Conservation (phyloP, 768 basidiomycete genomes). For the Terana coerulea region DNA sequence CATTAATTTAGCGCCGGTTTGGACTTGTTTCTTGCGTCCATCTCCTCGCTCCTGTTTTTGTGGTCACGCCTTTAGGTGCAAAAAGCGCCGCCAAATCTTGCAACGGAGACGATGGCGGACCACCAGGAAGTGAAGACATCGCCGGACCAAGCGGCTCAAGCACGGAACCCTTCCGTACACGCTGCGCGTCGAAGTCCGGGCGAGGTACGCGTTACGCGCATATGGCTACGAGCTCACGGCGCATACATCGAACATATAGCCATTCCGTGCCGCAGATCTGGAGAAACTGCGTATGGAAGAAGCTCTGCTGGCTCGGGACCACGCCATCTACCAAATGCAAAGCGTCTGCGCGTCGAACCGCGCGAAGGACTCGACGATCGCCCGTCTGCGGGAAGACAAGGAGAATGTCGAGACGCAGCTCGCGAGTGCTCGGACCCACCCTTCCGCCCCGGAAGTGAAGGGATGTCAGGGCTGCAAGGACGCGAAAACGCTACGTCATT, state of each 20-base stretch:
- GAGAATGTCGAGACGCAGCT: conserved; percentile 31
- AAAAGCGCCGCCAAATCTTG: no score
- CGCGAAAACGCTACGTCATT: conserved; percentile 18
- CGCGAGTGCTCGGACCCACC: neutral
- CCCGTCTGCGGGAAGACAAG: conserved; percentile 37
- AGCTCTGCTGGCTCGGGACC: conserved; percentile 61
- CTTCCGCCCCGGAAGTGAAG: neutral
- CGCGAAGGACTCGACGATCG: conserved; percentile 53
- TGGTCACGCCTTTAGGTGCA: no score
- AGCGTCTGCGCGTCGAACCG: conserved; percentile 58
- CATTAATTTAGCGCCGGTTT: no score
- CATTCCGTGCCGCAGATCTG: neutral
- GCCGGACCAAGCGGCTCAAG: no score
- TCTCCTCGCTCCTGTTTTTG: no score
- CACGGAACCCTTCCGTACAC: no score
- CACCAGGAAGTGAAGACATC: no score
- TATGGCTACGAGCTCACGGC: no score
- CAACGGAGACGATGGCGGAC: no score
- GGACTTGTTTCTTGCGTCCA: no score
- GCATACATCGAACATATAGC: neutral
- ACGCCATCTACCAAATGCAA: conserved; percentile 51
- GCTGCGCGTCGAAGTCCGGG: no score
- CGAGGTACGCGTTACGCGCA: no score
- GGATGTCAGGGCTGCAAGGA: neutral
- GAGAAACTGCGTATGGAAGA: conserved; percentile 37